phyloP scores from a whole-genome alignment of 345 rosid genomes.

The Pistacia vera region DNA sequence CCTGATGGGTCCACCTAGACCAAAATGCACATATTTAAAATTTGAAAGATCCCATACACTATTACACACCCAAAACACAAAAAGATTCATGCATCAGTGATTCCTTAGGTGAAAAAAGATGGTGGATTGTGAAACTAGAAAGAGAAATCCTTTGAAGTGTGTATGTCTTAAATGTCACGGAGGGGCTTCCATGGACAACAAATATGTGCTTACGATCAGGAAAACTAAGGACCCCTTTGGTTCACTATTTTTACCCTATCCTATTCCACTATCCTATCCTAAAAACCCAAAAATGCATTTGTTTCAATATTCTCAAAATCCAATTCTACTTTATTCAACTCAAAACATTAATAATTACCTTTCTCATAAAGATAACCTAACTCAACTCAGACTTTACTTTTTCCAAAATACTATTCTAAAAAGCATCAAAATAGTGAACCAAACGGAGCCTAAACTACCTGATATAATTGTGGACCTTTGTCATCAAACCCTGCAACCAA shows the following conservation, averaged over 20 bases:
- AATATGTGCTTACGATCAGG: not conserved
- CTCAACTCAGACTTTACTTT: no score
- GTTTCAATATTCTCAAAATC: no score
- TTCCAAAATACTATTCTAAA: no score
- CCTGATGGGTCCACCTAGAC: conserved; percentile 93
- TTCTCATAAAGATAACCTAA: no score
- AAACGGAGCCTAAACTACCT: conserved; percentile 43
- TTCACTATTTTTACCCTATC: no score
- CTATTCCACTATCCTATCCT: no score
- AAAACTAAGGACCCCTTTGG: not conserved
- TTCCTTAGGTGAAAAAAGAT: not conserved
- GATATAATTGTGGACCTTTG: conserved; percentile 92
- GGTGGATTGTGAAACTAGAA: not conserved
- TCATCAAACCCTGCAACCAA: conserved; percentile 93
- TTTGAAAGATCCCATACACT: not conserved
- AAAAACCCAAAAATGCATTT: no score
- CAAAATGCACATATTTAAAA: not conserved
- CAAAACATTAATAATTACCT: no score
- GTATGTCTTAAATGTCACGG: not conserved
- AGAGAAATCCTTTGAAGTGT: not conserved
- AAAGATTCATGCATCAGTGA: not conserved
- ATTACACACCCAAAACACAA: not conserved
- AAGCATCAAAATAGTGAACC: no score
- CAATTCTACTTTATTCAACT: no score
- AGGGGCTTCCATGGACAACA: not conserved